Evolutionary conservation across 2,329 filamentous ascomycete species (phyloP).

Genomic region (Fusarium buharicum): DNA sequence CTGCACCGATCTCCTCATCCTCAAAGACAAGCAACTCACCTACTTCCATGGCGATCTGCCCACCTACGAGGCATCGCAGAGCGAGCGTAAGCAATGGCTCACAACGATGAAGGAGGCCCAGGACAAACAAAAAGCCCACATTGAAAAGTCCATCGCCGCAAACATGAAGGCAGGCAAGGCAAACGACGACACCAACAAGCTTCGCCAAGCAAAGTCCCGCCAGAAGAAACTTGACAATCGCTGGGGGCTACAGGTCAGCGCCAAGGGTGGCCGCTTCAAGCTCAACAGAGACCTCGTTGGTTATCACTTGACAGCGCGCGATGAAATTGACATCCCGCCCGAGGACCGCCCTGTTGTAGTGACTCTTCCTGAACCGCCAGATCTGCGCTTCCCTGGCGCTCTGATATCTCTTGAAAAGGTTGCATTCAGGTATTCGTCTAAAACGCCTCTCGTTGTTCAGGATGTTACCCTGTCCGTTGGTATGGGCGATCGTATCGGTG

Average conservation of each 20-base stretch:
- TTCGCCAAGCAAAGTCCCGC: conserved; percentile 84
- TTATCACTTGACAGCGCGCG: conserved; percentile 66
- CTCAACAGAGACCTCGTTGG: conserved; percentile 78
- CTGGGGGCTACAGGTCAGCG: conserved; percentile 78
- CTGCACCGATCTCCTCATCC: conserved; percentile 80
- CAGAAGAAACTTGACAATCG: conserved; percentile 87
- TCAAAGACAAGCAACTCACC: conserved; percentile 76
- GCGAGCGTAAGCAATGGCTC: conserved; percentile 74
- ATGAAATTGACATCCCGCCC: conserved; percentile 76
- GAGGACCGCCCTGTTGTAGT: conserved; percentile 69
- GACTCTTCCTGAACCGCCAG: conserved; percentile 69
- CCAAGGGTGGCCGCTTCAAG: conserved; percentile 80
- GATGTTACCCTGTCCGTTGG: conserved; percentile 75
- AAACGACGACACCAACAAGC: conserved; percentile 84
- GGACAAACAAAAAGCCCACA: conserved; percentile 82
- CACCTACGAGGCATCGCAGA: conserved; percentile 74
- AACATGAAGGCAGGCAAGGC: conserved; percentile 80
- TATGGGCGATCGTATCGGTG: conserved; percentile 77
- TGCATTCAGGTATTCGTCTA: conserved; percentile 69
- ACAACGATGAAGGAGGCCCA: conserved; percentile 83
- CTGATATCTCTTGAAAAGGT: conserved; percentile 77
- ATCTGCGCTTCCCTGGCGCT: conserved; percentile 79
- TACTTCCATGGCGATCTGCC: conserved; percentile 81
- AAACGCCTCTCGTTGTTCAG: conserved; percentile 60
- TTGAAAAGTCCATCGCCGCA: conserved; percentile 79